Percentiles rank a stretch among this genome's conserved stretches.
Evolutionary conservation across 2,329 filamentous ascomycete genomes (phyloP).

Genomic region (Microdochium trichocladiopsis): DNA sequence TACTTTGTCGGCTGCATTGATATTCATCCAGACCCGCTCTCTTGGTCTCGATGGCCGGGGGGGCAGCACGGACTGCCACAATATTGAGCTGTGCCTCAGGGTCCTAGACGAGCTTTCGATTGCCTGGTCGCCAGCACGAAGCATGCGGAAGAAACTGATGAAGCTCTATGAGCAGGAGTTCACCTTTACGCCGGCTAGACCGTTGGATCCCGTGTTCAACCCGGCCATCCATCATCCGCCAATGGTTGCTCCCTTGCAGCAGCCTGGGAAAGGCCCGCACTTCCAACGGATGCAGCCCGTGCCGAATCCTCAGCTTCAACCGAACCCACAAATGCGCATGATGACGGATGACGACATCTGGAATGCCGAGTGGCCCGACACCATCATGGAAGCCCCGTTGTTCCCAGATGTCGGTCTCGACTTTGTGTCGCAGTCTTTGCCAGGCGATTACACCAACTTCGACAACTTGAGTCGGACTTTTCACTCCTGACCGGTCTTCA

Average conservation of each 20-base stretch:
- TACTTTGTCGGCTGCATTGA: constrained; percentile 21
- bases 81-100: background rate
- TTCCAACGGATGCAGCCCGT: background rate
- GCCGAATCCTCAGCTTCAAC: background rate
- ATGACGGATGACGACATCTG: background rate
- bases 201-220: background rate
- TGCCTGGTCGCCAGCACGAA: background rate
- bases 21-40: constrained; percentile 7
- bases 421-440: background rate
- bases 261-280: background rate
- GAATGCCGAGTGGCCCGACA: background rate
- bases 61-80: background rate
- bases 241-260: background rate
- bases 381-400: background rate
- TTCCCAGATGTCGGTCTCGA: background rate
- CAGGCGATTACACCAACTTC: background rate
- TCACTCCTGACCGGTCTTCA: background rate
- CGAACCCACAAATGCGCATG: background rate
- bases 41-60: background rate
- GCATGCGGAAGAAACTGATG: background rate
- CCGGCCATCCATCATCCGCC: background rate
- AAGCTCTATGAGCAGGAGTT: background rate
- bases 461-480: background rate
- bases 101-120: background rate
- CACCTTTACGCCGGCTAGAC: background rate